phyloP scores from a whole-genome alignment of 1,284 basidiomycete genomes.

The Leccinum subspadiceum region DNA sequence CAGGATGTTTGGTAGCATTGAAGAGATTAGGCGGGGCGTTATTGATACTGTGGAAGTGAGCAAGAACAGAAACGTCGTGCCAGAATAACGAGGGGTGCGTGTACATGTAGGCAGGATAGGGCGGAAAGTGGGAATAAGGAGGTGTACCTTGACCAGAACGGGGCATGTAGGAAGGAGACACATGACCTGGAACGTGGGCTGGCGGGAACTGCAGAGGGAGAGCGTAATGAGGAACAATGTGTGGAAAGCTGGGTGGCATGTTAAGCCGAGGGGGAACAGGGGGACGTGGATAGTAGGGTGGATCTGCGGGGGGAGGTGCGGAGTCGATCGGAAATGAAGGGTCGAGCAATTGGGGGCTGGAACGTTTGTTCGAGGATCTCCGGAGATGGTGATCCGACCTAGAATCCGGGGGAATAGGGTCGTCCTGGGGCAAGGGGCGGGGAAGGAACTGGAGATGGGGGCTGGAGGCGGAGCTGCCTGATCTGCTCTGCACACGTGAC shows the following conservation, averaged over 20 bases:
- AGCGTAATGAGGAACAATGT: slow-evolving; percentile 22
- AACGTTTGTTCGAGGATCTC: slow-evolving; percentile 16
- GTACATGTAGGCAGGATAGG: slow-evolving; percentile 34
- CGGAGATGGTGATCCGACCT: slow-evolving; percentile 24
- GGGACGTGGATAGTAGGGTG: slow-evolving; percentile 16
- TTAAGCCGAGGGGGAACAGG: slow-evolving; percentile 22
- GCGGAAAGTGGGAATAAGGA: slow-evolving; percentile 33
- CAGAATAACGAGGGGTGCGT: slow-evolving; percentile 26
- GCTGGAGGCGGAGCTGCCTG: slow-evolving; percentile 44
- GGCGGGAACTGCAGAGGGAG: slow-evolving; percentile 26
- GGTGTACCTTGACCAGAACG: slow-evolving; percentile 31
- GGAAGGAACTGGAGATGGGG: slow-evolving; percentile 38
- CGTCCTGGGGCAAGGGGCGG: slow-evolving; percentile 29
- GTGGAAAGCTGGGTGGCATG: slow-evolving; percentile 24
- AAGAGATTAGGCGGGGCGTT: slow-evolving; percentile 15
- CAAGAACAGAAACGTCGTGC: slow-evolving; percentile 17
- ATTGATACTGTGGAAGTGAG: slow-evolving; percentile 18
- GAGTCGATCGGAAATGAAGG: slow-evolving; percentile 19
- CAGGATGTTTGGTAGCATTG: slow-evolving; percentile 15
- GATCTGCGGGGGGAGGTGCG: slow-evolving; percentile 15
- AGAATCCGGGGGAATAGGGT: slow-evolving; percentile 20
- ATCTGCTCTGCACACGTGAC: slow-evolving; percentile 40
- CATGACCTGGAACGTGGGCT: slow-evolving; percentile 25
- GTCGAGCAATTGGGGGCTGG: slow-evolving; percentile 24
- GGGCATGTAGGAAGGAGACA: slow-evolving; percentile 28